Conservation (phyloP, 192 early-diverging fungal genomes). For the Podila horticola region DNA sequence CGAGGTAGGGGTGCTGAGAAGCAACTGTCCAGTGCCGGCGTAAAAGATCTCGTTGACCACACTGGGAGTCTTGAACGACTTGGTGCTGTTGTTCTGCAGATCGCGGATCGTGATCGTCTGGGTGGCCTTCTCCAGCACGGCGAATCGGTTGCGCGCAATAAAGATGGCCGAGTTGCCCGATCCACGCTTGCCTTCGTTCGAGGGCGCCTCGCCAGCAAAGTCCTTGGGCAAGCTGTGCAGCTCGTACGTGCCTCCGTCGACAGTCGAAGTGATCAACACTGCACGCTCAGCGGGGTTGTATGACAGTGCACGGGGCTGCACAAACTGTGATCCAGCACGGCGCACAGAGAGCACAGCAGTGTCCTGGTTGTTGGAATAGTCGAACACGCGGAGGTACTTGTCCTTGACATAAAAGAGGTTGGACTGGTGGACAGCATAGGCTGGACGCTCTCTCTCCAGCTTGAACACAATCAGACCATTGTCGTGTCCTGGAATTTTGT, state of each 20-base stretch:
- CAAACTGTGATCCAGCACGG: slow-evolving; percentile 75
- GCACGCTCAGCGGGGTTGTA: slow-evolving; percentile 96
- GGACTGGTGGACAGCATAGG: slow-evolving; percentile 85
- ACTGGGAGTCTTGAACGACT: slow-evolving; percentile 85
- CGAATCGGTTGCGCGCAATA: slow-evolving; percentile 97
- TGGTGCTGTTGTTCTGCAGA: slow-evolving; percentile 85
- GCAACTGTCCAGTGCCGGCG: slow-evolving; percentile 85
- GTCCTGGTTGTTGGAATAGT: slow-evolving; percentile 83
- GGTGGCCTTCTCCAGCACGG: slow-evolving; percentile 87
- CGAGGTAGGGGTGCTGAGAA: slow-evolving; percentile 85
- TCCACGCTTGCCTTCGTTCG: slow-evolving; percentile 80
- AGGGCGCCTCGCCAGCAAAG: slow-evolving; percentile 62
- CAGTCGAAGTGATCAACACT: slow-evolving; percentile 84
- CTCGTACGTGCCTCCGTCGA: slow-evolving; percentile 93
- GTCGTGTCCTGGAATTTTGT: slow-evolving; percentile 81
- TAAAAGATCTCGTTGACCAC: slow-evolving; percentile 84
- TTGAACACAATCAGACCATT: slow-evolving; percentile 99
- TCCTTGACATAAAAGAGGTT: slow-evolving; percentile 91
- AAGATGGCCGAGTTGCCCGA: slow-evolving; percentile 87
- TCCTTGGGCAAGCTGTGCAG: slow-evolving; percentile 87
- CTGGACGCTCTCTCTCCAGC: slow-evolving; percentile 96
- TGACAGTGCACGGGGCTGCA: slow-evolving; percentile 84
- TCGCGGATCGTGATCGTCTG: slow-evolving; percentile 88
- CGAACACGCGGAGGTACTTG: slow-evolving; percentile 84
- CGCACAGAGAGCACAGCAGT: slow-evolving; percentile 82